Evolutionary conservation across 306 rosid genomes (phyloP).

Genomic region (Clitoria ternatea): DNA sequence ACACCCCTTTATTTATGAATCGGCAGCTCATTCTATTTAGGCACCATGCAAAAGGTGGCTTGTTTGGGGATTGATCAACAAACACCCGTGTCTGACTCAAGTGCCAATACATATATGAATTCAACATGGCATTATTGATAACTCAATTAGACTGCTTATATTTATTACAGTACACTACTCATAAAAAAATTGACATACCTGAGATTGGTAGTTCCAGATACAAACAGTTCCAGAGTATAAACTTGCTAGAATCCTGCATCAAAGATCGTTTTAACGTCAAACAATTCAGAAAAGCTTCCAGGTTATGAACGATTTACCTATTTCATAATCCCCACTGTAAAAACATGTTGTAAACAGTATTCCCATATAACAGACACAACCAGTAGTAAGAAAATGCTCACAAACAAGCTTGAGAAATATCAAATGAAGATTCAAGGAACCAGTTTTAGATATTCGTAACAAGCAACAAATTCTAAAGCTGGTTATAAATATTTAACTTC

Average conservation of each 20-base stretch:
- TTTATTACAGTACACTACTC: background rate
- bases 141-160: background rate
- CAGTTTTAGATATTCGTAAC: background rate
- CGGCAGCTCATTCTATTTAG: conserved; percentile 8
- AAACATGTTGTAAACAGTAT: background rate
- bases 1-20: conserved; percentile 16
- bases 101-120: conserved; percentile 30
- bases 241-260: conserved; percentile 92
- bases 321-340: background rate
- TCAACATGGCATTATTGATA: conserved; percentile 1
- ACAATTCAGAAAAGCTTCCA: conserved; percentile 17
- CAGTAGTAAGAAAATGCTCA: background rate
- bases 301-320: background rate
- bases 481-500: background rate
- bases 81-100: conserved; percentile 70
- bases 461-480: background rate
- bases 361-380: background rate
- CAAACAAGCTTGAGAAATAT: conserved; percentile 14
- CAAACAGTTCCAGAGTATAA: conserved; percentile 96
- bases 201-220: conserved; percentile 98
- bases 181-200: conserved; percentile 48
- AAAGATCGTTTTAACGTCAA: conserved; percentile 19
- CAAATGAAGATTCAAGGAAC: background rate
- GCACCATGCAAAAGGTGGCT: conserved; percentile 53
- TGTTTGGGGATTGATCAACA: conserved; percentile 35